Conservation (phyloP, 129 eudicot species). For the Kitagawia praeruptora region DNA sequence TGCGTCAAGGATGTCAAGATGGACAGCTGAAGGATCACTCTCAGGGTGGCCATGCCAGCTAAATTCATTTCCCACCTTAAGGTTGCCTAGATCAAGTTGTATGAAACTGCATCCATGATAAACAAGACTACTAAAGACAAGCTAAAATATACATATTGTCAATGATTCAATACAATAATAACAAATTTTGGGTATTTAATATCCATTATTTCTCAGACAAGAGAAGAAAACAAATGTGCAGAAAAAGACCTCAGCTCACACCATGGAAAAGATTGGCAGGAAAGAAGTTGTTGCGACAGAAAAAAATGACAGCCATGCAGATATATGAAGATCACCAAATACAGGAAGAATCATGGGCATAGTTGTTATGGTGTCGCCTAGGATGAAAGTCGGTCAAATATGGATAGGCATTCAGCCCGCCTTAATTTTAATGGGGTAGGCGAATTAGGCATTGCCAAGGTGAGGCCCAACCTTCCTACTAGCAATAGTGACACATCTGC, state of each 20-base stretch:
- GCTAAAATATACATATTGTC: background rate
- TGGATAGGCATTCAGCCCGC: background rate
- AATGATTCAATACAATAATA: background rate
- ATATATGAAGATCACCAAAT: background rate
- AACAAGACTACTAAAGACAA: background rate
- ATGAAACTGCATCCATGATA: conserved; percentile 55
- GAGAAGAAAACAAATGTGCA: background rate
- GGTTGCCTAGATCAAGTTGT: conserved; percentile 94
- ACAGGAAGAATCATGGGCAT: background rate
- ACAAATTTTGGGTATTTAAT: background rate
- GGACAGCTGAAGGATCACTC: conserved; percentile 88
- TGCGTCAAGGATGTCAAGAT: conserved; percentile 93
- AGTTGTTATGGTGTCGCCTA: background rate
- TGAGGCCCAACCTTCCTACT: background rate
- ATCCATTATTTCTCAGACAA: background rate
- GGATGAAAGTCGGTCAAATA: background rate
- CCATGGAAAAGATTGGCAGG: background rate
- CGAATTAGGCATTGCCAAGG: background rate
- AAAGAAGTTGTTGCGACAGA: background rate
- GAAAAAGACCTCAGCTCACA: background rate
- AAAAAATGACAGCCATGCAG: background rate
- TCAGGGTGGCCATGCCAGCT: conserved; percentile 86
- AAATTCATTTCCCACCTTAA: conserved; percentile 56
- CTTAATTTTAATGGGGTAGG: background rate
- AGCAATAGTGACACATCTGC: background rate